These are phyloP conservation scores for Aspergillus niger DNA, from an alignment of 2,329 filamentous ascomycete genomes.

Conservation along the genomic window DNA sequence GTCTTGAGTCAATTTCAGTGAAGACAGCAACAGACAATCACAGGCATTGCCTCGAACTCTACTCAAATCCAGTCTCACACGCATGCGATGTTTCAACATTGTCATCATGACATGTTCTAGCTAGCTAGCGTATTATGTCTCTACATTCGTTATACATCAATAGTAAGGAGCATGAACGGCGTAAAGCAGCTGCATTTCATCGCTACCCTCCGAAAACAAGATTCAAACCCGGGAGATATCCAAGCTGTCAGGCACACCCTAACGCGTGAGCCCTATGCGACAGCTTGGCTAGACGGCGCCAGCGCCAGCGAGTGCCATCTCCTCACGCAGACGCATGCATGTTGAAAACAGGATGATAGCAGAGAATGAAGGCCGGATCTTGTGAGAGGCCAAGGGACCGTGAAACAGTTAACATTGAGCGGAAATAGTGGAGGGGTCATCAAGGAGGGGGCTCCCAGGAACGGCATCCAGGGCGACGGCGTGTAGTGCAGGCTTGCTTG, in stretches of 20 bases:
- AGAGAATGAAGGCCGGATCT: not conserved
- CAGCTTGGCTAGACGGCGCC: slow-evolving; percentile 14
- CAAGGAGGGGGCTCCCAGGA: slow-evolving; percentile 41
- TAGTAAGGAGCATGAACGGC: not conserved
- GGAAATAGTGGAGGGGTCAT: slow-evolving; percentile 24
- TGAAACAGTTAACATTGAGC: not conserved
- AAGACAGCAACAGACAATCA: not conserved
- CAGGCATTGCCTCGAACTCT: not conserved
- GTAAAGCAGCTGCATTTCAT: not conserved
- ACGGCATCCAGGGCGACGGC: slow-evolving; percentile 80
- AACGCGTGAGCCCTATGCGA: not conserved
- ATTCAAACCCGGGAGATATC: not conserved
- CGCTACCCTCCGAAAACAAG: not conserved
- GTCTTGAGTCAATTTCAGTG: not conserved
- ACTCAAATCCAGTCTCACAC: no score
- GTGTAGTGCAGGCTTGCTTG: slow-evolving; percentile 78
- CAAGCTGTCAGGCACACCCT: slow-evolving; percentile 2
- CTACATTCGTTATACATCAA: slow-evolving; percentile 12
- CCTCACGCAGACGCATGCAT: not conserved
- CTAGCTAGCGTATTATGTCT: slow-evolving; percentile 8
- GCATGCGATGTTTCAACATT: no score
- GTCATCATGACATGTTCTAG: not conserved
- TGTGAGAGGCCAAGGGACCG: not conserved
- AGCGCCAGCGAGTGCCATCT: slow-evolving; percentile 14
- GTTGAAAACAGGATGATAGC: not conserved